Evolutionary conservation across 2,329 filamentous ascomycete genomes (phyloP).

Genomic region (Aureobasidium sp.): DNA sequence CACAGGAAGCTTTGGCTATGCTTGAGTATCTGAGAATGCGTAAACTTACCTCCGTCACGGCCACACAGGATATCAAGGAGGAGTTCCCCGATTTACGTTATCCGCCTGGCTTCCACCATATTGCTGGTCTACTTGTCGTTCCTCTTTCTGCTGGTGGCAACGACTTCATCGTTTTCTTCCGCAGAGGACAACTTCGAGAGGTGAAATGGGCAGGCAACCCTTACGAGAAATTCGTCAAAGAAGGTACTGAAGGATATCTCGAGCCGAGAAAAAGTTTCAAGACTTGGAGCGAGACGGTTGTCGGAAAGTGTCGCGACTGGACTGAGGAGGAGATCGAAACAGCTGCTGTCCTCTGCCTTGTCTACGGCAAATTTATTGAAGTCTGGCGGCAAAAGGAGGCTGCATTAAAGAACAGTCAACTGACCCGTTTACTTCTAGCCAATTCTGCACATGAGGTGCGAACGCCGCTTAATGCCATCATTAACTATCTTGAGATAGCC

Average conservation of each 20-base stretch:
- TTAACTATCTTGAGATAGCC: constrained; percentile 89
- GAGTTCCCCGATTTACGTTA: constrained; percentile 82
- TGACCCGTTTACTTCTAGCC: constrained; percentile 70
- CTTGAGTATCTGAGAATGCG: constrained; percentile 77
- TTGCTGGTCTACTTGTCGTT: constrained; percentile 75
- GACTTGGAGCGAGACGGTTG: constrained; percentile 70
- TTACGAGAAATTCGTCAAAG: constrained; percentile 68
- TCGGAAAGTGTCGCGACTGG: constrained; percentile 82
- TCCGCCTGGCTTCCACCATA: constrained; percentile 66
- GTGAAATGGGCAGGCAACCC: constrained; percentile 85
- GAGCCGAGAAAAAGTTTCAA: constrained; percentile 76
- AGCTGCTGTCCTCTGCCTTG: constrained; percentile 75
- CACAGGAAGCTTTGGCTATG: constrained; percentile 76
- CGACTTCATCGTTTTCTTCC: constrained; percentile 89
- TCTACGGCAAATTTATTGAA: constrained; percentile 86
- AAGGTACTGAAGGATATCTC: constrained; percentile 65
- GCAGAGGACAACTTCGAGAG: constrained; percentile 66
- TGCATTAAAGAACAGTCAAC: constrained; percentile 70
- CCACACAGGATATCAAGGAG: constrained; percentile 64
- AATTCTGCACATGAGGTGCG: constrained; percentile 90
- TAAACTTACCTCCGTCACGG: constrained; percentile 64
- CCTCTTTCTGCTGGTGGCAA: constrained; percentile 66
- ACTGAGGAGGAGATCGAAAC: constrained; percentile 84
- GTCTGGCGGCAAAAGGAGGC: constrained; percentile 90
- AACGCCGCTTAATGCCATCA: constrained; percentile 85